Evolutionary conservation across 768 basidiomycete species (phyloP).

Genomic region (Lactarius indigo): DNA sequence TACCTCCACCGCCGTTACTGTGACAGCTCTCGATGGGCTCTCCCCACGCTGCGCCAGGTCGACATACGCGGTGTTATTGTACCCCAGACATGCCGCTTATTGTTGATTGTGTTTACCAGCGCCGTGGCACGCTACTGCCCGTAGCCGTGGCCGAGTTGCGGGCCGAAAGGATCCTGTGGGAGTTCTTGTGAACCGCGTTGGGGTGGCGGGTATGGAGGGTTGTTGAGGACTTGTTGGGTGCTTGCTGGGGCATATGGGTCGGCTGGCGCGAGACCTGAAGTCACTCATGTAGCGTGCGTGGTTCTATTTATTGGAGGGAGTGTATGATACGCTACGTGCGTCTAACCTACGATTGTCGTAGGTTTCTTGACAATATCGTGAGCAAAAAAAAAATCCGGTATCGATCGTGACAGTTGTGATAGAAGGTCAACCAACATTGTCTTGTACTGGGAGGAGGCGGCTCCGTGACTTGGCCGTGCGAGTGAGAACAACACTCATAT

Average conservation of each 20-base stretch:
- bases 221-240: conserved; percentile 8
- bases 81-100: background rate
- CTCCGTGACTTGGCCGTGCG: too few relatives aligned
- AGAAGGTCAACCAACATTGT: too few relatives aligned
- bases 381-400: too few relatives aligned
- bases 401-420: too few relatives aligned
- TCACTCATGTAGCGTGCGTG: too few relatives aligned
- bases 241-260: background rate
- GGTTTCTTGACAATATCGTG: too few relatives aligned
- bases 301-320: too few relatives aligned
- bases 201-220: conserved; percentile 23
- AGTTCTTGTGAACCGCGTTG: conserved; percentile 31
- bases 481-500: too few relatives aligned
- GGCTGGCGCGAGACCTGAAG: too few relatives aligned
- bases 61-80: background rate
- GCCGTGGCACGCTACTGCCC: background rate
- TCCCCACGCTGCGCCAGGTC: background rate
- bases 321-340: too few relatives aligned
- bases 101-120: conserved; percentile 10
- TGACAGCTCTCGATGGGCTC: conserved; percentile 20
- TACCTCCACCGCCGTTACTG: background rate
- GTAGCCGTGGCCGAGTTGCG: conserved; percentile 15
- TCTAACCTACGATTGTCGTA: too few relatives aligned
- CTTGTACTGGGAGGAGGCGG: too few relatives aligned
- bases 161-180: conserved; percentile 32